Evolutionary conservation across 352 stramenopile genomes (phyloP).

Genomic region (Globisporangium camurandrum): DNA sequence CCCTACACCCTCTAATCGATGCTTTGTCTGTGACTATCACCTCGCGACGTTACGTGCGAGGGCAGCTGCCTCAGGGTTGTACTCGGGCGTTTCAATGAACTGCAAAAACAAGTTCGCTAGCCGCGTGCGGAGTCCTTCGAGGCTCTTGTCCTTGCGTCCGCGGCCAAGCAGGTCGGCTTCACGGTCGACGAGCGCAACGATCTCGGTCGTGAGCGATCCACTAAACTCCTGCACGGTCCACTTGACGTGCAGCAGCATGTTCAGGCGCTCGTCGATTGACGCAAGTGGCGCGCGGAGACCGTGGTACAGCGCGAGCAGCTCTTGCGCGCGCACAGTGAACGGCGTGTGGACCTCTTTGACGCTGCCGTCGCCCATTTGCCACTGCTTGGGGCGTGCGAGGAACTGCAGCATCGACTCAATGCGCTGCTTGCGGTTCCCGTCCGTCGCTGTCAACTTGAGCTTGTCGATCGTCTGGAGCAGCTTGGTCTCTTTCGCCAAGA

Average conservation of each 20-base stretch:
- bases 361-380: slow-evolving; percentile 88
- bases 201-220: slow-evolving; percentile 80
- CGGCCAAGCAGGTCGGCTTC: slow-evolving; percentile 91
- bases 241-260: slow-evolving; percentile 91
- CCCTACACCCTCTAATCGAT: no score
- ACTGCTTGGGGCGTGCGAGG: slow-evolving; percentile 87
- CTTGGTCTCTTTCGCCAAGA: slow-evolving; percentile 79
- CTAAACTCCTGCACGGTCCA: slow-evolving; percentile 92
- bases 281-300: slow-evolving; percentile 46
- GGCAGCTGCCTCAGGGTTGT: slow-evolving; percentile 85
- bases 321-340: slow-evolving; percentile 80
- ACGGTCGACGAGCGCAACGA: slow-evolving; percentile 90
- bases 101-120: slow-evolving; percentile 86
- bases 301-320: slow-evolving; percentile 86
- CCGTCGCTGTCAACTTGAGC: slow-evolving; percentile 76
- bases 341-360: slow-evolving; percentile 88
- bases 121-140: slow-evolving; percentile 83
- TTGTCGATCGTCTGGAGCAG: slow-evolving; percentile 86
- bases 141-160: slow-evolving; percentile 63
- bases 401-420: slow-evolving; percentile 85
- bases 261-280: slow-evolving; percentile 80
- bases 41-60: slow-evolving; percentile 26
- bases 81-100: slow-evolving; percentile 91
- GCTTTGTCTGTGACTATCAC: not conserved
- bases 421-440: slow-evolving; percentile 76